Evolutionary conservation across 2,329 filamentous ascomycete genomes (phyloP), one percentile per base, ranked within the genome.

Genomic region (Cytospora chrysosperma): DNA sequence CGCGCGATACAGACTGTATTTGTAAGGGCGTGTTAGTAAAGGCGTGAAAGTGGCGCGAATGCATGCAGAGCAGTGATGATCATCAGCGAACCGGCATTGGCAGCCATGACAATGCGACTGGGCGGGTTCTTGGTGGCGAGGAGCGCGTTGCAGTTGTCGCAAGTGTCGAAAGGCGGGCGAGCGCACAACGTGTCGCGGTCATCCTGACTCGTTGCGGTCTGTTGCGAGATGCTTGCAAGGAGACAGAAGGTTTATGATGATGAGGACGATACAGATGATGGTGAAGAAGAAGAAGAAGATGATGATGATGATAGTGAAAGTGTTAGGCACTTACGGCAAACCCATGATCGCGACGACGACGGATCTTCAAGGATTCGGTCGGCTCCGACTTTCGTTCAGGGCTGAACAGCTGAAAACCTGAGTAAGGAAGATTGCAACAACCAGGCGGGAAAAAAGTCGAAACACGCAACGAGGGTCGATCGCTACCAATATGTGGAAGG

Each of bases 1-100:
- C 49, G 72, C 64, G 66, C 72, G 70, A 61, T 73, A 74, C 66
- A 74, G 68, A 64, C 72, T 74, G 68, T 65, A 65, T 40, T 26
- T 24, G 50, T 43, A 53, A 21, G 2, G 34, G 21, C 27, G 51
- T 26, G 43, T 65, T 32, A 64, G 58, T 24, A 52, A 1, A 40
- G 51, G n/a, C 24, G 53, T 47, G 57, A 9, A 28, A 49, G 17
- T 50, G 24, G 21, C n/a, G 21, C 13, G 9, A 53, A 32, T 13
- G 40, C 17, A 17, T 52, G 32, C 51, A 28, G 43, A 47, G 30
- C 28, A 12, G 37, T 9, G 47, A 28, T 28, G 13, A 27, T 50
- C 12, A 24, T 37, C 58, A n/a, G 21, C 50, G 32, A 54, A 54
- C 26, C 58, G 50, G 37, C 34, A 55, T 34, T 52, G 30, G 52